Conservation (phyloP, 164 flowering plant species). For the Taxillus chinensis region DNA sequence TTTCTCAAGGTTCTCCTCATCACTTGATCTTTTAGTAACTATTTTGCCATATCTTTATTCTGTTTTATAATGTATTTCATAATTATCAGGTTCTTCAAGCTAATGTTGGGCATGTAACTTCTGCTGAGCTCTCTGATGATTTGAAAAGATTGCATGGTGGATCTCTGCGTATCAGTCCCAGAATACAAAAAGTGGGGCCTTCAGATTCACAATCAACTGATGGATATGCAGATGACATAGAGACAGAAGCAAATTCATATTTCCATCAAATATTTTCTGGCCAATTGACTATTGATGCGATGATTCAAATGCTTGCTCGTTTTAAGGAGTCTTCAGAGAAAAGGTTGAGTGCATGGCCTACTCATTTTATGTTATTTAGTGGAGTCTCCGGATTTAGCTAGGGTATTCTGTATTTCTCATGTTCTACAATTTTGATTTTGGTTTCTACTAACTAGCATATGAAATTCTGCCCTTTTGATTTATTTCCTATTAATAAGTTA, state of each 20-base stretch:
- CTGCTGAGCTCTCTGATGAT: constrained; percentile 56
- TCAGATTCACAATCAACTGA: constrained; percentile 49
- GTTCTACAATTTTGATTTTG: no score
- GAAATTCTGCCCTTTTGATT: no score
- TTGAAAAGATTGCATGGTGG: constrained; percentile 46
- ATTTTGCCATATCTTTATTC: not conserved
- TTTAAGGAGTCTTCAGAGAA: constrained; percentile 72
- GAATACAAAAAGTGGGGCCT: constrained; percentile 44
- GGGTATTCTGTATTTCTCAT: no score
- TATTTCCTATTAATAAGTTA: no score
- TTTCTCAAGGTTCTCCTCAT: constrained; percentile 52
- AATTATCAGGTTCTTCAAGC: constrained; percentile 62
- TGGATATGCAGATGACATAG: constrained; percentile 65
- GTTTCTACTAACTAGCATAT: no score
- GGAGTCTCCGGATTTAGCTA: no score
- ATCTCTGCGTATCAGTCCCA: constrained; percentile 29
- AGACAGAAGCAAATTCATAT: constrained; percentile 74
- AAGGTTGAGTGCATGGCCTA: constrained; percentile 34
- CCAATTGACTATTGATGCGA: constrained; percentile 55
- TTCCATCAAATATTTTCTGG: constrained; percentile 83
- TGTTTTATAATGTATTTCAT: not conserved
- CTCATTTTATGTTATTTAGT: no score
- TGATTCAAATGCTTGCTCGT: constrained; percentile 83
- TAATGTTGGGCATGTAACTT: constrained; percentile 31
- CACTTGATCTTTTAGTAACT: not conserved